A percentile compares a stretch with the other conserved stretches of the same genome.
Conservation (phyloP, 2,329 filamentous ascomycete genomes). For the Dothideomycetes sp. region DNA sequence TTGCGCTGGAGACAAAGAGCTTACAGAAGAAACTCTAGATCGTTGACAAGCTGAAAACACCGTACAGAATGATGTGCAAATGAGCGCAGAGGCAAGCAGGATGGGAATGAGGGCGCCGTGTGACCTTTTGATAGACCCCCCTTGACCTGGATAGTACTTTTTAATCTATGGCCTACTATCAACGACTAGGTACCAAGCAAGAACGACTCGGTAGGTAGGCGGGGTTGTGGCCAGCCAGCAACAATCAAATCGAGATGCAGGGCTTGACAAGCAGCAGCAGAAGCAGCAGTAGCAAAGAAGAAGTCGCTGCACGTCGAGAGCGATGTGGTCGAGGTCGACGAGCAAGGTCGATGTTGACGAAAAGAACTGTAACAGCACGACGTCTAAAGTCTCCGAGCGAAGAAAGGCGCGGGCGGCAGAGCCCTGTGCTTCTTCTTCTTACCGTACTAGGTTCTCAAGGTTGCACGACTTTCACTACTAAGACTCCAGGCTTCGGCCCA, state of each 20-base stretch:
- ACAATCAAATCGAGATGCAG: background rate
- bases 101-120: too few relatives aligned
- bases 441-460: too few relatives aligned
- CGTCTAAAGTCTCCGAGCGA: constrained; percentile 11
- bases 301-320: background rate
- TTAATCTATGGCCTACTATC: constrained; percentile 10
- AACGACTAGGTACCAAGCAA: too few relatives aligned
- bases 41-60: too few relatives aligned
- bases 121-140: too few relatives aligned
- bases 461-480: constrained; percentile 9
- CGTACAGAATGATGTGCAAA: too few relatives aligned
- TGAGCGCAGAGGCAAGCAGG: too few relatives aligned
- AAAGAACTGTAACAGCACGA: constrained; percentile 1
- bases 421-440: constrained; percentile 11
- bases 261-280: background rate
- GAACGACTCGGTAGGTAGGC: constrained; percentile 3
- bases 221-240: constrained; percentile 10
- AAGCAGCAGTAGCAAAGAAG: background rate
- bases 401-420: constrained; percentile 9
- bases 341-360: constrained; percentile 8
- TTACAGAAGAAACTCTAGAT: too few relatives aligned
- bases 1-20: too few relatives aligned
- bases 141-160: too few relatives aligned
- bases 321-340: background rate
- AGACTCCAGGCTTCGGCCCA: constrained; percentile 2